Base-by-base conservation (phyloP, 2,329 filamentous ascomycete species). In the Apiospora rasikravindrae region DNA sequence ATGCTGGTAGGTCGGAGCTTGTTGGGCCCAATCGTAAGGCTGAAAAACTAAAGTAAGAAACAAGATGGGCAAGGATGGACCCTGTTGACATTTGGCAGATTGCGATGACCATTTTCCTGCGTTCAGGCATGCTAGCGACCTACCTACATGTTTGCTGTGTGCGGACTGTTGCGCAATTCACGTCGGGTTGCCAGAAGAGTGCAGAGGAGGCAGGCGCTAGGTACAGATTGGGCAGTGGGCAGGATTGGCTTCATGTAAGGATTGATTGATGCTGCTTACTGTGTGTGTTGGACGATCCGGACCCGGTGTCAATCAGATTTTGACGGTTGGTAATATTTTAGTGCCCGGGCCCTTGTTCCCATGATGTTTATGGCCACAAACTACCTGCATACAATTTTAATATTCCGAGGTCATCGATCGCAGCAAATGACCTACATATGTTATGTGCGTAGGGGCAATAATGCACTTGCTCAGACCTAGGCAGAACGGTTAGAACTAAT, bases 21-120 rank as follows among this genome's bases (percentile, higher is more conserved):
- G 40, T 42, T 42, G 40, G 13, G 57, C 33, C 57, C 57, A 64
- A 64, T 24, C 33, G 57, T 64, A 64, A 64, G 57, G 57, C 57
- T 64, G 57, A 64, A 64, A 40, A n/a, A 11, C 57, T 33, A 40
- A 64, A 37, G 57, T 13, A n/a, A 8, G 33, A 40, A 40, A 40
- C 57, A 37, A 8, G 19, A 11, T 19, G 22, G 14, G 29, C 57
- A 64, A 64, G 57, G 57, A 64, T 64, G 29, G n/a, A 64, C 57
- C 57, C 57, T 40, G 57, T 14, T 29, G 5, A 14, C 6, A 8
- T 19, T 57, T 57, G 16, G 51, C 51, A 8, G 4, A 57, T 16
- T 26, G 26, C 29, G 14, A 33, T 8, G 51, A 26, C 13, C 14
- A 61, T 22, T 11, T 37, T 10, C 49, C 53, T 37, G 53, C 29